Conservation (phyloP, 2,329 filamentous ascomycete genomes). For the Stagonosporopsis chrysanthemi region DNA sequence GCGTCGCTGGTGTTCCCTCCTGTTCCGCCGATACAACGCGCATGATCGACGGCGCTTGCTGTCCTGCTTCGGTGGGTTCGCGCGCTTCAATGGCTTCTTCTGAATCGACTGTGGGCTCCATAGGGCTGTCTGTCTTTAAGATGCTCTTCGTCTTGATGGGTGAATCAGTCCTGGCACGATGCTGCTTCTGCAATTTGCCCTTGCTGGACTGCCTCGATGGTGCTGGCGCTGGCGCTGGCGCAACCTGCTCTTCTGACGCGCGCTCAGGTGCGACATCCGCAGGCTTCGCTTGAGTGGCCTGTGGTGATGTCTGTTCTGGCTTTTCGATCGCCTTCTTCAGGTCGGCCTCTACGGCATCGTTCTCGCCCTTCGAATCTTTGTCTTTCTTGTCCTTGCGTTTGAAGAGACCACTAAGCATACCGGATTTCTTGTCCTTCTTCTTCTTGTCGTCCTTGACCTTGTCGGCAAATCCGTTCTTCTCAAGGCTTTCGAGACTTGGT, state of each 20-base stretch:
- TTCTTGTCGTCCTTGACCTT: constrained; percentile 75
- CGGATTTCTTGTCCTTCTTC: constrained; percentile 73
- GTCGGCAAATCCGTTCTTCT: constrained; percentile 71
- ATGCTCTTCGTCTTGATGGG: constrained; percentile 44
- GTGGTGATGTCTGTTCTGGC: constrained; percentile 42
- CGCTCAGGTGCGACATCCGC: constrained; percentile 41
- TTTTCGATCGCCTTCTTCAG: constrained; percentile 55
- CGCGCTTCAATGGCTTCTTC: constrained; percentile 16
- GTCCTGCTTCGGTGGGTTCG: constrained; percentile 23
- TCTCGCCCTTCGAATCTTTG: constrained; percentile 49
- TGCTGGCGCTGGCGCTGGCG: constrained; percentile 30
- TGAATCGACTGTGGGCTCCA: constrained; percentile 29
- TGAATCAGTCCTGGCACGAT: constrained; percentile 40
- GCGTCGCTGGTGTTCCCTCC: constrained; percentile 2
- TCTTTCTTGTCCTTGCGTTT: constrained; percentile 70
- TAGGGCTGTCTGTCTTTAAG: constrained; percentile 43
- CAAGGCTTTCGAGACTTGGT: constrained; percentile 78
- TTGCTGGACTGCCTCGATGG: constrained; percentile 47
- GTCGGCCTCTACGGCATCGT: constrained; percentile 50
- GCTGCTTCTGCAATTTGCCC: constrained; percentile 49
- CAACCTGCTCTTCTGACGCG: constrained; percentile 39
- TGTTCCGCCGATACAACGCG: constrained; percentile 44
- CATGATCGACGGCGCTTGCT: constrained; percentile 41
- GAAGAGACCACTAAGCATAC: constrained; percentile 75
- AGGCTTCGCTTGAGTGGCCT: constrained; percentile 39